Percentiles rank a stretch among this genome's conserved stretches.
phyloP scores from a whole-genome alignment of 1,284 basidiomycete species.

The Leccinum subspadiceum region DNA sequence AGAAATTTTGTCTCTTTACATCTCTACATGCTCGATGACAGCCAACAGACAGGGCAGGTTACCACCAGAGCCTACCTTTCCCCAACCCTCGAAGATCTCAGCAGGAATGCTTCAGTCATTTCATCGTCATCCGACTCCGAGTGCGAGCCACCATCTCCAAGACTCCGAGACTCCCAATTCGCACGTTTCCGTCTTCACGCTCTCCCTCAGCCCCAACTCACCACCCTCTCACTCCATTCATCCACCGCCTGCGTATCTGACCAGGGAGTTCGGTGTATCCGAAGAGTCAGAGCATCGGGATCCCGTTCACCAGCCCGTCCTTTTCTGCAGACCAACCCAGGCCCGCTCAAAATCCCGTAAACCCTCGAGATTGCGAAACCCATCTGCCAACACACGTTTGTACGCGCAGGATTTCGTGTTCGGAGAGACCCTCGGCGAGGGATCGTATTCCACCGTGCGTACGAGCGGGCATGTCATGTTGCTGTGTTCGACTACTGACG shows the following conservation, averaged over 20 bases:
- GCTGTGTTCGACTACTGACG: not conserved
- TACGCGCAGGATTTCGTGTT: conserved; percentile 68
- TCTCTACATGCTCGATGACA: not conserved
- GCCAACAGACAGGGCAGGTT: not conserved
- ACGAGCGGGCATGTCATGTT: not conserved
- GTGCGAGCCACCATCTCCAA: conserved; percentile 44
- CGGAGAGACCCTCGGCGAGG: conserved; percentile 68
- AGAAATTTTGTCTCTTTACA: not conserved
- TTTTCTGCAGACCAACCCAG: conserved; percentile 9
- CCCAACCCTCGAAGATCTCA: conserved; percentile 59
- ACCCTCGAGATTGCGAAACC: conserved; percentile 44
- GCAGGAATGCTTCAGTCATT: conserved; percentile 74
- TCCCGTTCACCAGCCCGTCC: conserved; percentile 10
- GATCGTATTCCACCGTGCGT: conserved; percentile 76
- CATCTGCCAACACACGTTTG: conserved; percentile 46
- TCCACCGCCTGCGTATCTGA: conserved; percentile 58
- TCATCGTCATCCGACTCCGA: conserved; percentile 65
- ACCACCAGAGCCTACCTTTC: conserved; percentile 19
- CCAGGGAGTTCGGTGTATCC: conserved; percentile 52
- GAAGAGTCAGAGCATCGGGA: conserved; percentile 31
- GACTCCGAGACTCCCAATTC: conserved; percentile 55
- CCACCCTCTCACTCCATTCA: conserved; percentile 38
- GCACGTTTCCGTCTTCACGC: conserved; percentile 66
- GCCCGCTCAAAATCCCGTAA: conserved; percentile 35
- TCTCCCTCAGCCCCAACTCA: conserved; percentile 38